Conservation (phyloP, 371 early-diverging fungal genomes). For the Syncephalastrum sp. region DNA sequence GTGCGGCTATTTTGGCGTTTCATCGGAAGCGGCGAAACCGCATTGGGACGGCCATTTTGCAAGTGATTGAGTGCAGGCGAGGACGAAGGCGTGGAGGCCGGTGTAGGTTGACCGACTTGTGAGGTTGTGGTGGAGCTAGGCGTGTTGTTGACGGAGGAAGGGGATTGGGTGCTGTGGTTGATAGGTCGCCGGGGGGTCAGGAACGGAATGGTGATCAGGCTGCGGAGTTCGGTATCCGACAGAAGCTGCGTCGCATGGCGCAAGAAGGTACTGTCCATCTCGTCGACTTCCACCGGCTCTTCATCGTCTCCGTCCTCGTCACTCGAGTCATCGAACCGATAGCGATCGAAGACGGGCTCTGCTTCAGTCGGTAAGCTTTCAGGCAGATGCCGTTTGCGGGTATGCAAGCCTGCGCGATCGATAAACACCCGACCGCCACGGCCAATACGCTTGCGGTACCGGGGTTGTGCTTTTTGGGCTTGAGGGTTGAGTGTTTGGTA, state of each 20-base stretch:
- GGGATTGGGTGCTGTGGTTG: neutral
- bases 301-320: slow-evolving; percentile 43
- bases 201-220: slow-evolving; percentile 41
- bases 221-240: slow-evolving; percentile 54
- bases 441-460: slow-evolving; percentile 56
- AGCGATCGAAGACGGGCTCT: slow-evolving; percentile 16
- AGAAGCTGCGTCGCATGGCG: slow-evolving; percentile 50
- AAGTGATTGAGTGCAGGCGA: neutral
- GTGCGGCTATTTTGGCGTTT: slow-evolving; percentile 39
- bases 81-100: slow-evolving; percentile 8
- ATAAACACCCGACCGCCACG: slow-evolving; percentile 60
- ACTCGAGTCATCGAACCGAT: slow-evolving; percentile 52
- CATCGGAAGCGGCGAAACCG: slow-evolving; percentile 25
- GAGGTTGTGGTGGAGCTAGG: neutral
- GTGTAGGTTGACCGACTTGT: slow-evolving; percentile 4
- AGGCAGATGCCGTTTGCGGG: neutral
- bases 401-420: slow-evolving; percentile 40
- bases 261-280: slow-evolving; percentile 43
- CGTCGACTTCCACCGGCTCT: slow-evolving; percentile 33
- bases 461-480: slow-evolving; percentile 18
- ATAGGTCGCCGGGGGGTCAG: slow-evolving; percentile 20
- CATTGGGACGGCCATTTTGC: slow-evolving; percentile 3
- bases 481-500: slow-evolving; percentile 25
- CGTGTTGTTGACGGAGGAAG: neutral
- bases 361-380: neutral